phyloP scores from a whole-genome alignment of 768 basidiomycete species.

The Boletellus sp. region DNA sequence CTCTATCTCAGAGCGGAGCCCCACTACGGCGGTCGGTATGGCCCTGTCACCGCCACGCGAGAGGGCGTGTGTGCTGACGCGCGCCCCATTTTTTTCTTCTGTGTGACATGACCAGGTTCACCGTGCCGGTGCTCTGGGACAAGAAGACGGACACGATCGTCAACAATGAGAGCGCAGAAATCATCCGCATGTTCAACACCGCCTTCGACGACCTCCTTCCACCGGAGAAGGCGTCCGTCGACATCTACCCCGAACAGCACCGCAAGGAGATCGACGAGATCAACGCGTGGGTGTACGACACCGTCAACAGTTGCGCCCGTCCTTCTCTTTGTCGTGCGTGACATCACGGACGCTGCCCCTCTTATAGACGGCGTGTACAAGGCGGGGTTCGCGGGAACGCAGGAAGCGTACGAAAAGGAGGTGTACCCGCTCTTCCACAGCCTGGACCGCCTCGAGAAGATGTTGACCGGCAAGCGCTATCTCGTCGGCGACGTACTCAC shows the following conservation, averaged over 20 bases:
- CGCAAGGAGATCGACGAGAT: slow-evolving; percentile 76
- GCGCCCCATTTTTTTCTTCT: not conserved
- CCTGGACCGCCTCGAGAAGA: slow-evolving; percentile 77
- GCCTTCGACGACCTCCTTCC: slow-evolving; percentile 75
- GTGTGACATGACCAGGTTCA: slow-evolving; percentile 50
- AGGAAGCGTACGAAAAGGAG: slow-evolving; percentile 75
- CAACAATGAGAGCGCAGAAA: slow-evolving; percentile 94
- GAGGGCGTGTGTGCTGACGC: no score
- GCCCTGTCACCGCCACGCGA: not conserved
- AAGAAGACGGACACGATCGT: slow-evolving; percentile 84
- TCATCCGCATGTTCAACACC: slow-evolving; percentile 90
- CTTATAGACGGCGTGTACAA: slow-evolving; percentile 79
- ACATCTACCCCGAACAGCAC: slow-evolving; percentile 75
- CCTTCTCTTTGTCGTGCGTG: slow-evolving; percentile 12
- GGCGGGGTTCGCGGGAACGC: slow-evolving; percentile 79
- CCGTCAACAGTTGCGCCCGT: slow-evolving; percentile 68
- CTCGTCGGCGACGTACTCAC: slow-evolving; percentile 81
- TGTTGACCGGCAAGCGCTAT: slow-evolving; percentile 76
- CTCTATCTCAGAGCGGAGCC: slow-evolving; percentile 78
- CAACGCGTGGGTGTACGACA: slow-evolving; percentile 84
- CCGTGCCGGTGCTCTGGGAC: slow-evolving; percentile 92
- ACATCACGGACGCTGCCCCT: not conserved
- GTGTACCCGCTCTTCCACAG: slow-evolving; percentile 72
- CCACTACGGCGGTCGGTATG: slow-evolving; percentile 65
- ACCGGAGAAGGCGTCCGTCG: slow-evolving; percentile 56